Evolutionary conservation across 1,284 basidiomycete species (phyloP).

Genomic region (Puccinia novopanici): DNA sequence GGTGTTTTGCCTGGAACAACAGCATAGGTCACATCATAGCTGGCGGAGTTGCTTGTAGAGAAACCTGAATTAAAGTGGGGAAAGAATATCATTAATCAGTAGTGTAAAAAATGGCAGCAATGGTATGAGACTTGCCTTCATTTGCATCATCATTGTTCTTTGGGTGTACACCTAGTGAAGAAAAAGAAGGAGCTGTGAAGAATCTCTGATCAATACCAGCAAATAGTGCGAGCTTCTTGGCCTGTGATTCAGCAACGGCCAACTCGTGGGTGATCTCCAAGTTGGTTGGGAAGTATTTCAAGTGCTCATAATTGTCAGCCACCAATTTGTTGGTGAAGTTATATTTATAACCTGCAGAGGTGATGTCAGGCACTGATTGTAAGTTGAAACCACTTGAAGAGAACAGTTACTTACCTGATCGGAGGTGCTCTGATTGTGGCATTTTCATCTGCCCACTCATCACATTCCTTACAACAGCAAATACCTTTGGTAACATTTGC

Average conservation of each 20-base stretch:
- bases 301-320: constrained; percentile 17
- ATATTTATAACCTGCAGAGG: neutral
- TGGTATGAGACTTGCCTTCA: neutral
- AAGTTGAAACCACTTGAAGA: neutral
- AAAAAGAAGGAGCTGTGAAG: neutral
- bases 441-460: constrained; percentile 37
- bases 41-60: neutral
- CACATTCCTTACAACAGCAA: constrained; percentile 23
- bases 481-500: constrained; percentile 31
- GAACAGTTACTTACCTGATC: neutral
- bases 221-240: constrained; percentile 17
- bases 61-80: constrained; percentile 3
- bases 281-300: constrained; percentile 6
- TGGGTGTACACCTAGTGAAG: neutral
- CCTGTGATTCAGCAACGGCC: constrained; percentile 18
- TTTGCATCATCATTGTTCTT: constrained; percentile 1
- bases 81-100: neutral
- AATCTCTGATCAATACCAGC: neutral
- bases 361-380: neutral
- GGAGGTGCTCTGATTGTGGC: constrained; percentile 25
- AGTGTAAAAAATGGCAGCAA: too few species aligned
- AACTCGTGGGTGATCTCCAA: constrained; percentile 23
- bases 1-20: constrained; percentile 5
- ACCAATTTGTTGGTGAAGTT: constrained; percentile 14
- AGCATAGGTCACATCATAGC: constrained; percentile 16